A percentile compares a stretch with the other conserved stretches of the same genome.
Conservation (phyloP, 2,329 filamentous ascomycete genomes). For the Cordyceps pruinosa region DNA sequence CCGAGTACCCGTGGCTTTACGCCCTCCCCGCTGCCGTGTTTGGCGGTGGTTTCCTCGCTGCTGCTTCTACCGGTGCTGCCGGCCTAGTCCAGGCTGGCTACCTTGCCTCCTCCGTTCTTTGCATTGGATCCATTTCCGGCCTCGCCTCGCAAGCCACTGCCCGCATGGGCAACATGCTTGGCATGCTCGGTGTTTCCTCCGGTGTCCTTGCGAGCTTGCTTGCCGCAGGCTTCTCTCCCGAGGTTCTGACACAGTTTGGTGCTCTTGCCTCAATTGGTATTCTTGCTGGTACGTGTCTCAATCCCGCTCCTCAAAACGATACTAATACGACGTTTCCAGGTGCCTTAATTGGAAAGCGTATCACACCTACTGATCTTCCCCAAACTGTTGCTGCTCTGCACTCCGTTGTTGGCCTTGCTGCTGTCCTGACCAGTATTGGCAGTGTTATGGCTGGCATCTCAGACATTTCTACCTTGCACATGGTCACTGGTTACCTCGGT, state of each 20-base stretch:
- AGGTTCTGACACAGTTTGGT: conserved; percentile 75
- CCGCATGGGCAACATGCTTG: conserved; percentile 76
- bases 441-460: conserved; percentile 71
- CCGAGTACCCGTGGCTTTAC: conserved; percentile 85
- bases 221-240: conserved; percentile 72
- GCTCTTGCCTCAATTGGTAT: conserved; percentile 66
- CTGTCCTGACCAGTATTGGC: conserved; percentile 81
- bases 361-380: conserved; percentile 80
- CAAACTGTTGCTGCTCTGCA: conserved; percentile 86
- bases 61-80: conserved; percentile 72
- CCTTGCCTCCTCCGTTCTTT: conserved; percentile 74
- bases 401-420: conserved; percentile 82
- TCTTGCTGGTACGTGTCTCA: conserved; percentile 47
- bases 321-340: conserved; percentile 32
- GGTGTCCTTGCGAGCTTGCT: conserved; percentile 77
- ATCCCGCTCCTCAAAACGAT: no score
- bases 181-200: conserved; percentile 76
- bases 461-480: conserved; percentile 68
- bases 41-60: conserved; percentile 72
- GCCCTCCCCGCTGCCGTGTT: conserved; percentile 70
- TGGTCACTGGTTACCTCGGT: conserved; percentile 80
- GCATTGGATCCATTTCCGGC: conserved; percentile 76
- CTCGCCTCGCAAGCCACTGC: conserved; percentile 78
- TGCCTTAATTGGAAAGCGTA: conserved; percentile 73
- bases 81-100: conserved; percentile 85